Conservation (phyloP, 108 stramenopile species). For the Thalassiosira profunda region DNA sequence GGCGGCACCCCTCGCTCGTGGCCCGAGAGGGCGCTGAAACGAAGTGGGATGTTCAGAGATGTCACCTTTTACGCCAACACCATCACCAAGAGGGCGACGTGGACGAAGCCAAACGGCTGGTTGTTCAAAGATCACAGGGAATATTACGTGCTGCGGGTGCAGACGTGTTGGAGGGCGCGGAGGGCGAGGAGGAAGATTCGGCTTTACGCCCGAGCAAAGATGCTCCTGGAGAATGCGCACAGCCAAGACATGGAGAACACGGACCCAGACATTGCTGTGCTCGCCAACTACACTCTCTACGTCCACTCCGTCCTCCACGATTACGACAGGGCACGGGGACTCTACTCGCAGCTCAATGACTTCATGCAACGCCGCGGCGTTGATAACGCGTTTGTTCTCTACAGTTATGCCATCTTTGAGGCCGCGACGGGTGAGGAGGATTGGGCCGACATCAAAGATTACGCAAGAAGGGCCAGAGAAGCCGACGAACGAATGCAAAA, state of each 20-base stretch:
- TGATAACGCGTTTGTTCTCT: slow-evolving; percentile 55
- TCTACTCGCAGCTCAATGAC: slow-evolving; percentile 31
- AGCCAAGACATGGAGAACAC: slow-evolving; percentile 30
- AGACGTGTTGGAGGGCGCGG: slow-evolving; percentile 49
- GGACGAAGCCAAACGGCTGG: slow-evolving; percentile 53
- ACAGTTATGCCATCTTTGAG: slow-evolving; percentile 47
- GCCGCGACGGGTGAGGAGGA: slow-evolving; percentile 51
- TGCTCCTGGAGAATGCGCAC: slow-evolving; percentile 37
- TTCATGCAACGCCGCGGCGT: slow-evolving; percentile 48
- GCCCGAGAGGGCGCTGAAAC: slow-evolving; percentile 24
- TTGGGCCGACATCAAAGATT: slow-evolving; percentile 50
- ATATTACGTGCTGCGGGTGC: slow-evolving; percentile 40
- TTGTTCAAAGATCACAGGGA: slow-evolving; percentile 35
- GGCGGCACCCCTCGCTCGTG: slow-evolving; percentile 26
- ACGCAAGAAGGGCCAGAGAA: slow-evolving; percentile 18
- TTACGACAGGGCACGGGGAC: slow-evolving; percentile 42
- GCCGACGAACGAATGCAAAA: slow-evolving; percentile 14
- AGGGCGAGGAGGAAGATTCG: slow-evolving; percentile 37
- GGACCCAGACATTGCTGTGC: slow-evolving; percentile 23
- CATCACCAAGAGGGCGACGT: slow-evolving; percentile 35
- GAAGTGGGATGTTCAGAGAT: slow-evolving; percentile 31
- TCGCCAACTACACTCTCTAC: slow-evolving; percentile 54
- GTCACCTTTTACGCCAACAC: slow-evolving; percentile 43
- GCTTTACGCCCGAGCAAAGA: slow-evolving; percentile 32
- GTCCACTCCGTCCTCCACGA: slow-evolving; percentile 44